Evolutionary conservation across 345 rosid species (phyloP).

Genomic region (Raphanus raphanistrum): DNA sequence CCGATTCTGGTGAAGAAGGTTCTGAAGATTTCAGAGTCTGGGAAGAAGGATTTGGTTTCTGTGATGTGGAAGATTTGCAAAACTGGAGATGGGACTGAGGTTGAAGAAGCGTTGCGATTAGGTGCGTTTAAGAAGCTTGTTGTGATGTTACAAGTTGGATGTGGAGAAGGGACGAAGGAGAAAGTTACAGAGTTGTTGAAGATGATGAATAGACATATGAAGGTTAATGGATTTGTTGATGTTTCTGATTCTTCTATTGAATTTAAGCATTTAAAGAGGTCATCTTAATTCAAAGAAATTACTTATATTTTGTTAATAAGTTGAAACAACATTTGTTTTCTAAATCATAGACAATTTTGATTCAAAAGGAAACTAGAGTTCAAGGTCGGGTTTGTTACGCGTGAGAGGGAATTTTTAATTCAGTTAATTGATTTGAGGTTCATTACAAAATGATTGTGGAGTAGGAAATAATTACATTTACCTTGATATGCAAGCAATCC

Average conservation of each 20-base stretch:
- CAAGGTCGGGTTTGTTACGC: background rate
- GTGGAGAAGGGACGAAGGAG: slow-evolving; percentile 66
- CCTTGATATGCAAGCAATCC: background rate
- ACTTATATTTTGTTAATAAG: slow-evolving; percentile 1
- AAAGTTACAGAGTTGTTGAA: slow-evolving; percentile 67
- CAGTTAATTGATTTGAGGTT: background rate
- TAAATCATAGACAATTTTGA: background rate
- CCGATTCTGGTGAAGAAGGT: slow-evolving; percentile 80
- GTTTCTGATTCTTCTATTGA: slow-evolving; percentile 68
- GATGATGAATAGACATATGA: slow-evolving; percentile 62
- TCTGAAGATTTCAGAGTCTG: slow-evolving; percentile 55
- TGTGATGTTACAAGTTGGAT: slow-evolving; percentile 77
- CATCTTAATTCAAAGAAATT: slow-evolving; percentile 43
- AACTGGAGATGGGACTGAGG: slow-evolving; percentile 42
- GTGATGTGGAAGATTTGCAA: slow-evolving; percentile 67
- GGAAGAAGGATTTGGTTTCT: slow-evolving; percentile 61
- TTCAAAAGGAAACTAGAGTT: background rate
- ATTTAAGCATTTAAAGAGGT: slow-evolving; percentile 65
- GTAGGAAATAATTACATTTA: background rate
- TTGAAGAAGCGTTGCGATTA: slow-evolving; percentile 57
- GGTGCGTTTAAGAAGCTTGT: slow-evolving; percentile 89
- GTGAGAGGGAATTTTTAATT: background rate
- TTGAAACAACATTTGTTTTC: background rate
- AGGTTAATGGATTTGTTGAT: slow-evolving; percentile 41
- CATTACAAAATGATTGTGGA: background rate